Conservation (phyloP, 371 early-diverging fungal genomes). For the Thermomucor indicae-seudaticae region DNA sequence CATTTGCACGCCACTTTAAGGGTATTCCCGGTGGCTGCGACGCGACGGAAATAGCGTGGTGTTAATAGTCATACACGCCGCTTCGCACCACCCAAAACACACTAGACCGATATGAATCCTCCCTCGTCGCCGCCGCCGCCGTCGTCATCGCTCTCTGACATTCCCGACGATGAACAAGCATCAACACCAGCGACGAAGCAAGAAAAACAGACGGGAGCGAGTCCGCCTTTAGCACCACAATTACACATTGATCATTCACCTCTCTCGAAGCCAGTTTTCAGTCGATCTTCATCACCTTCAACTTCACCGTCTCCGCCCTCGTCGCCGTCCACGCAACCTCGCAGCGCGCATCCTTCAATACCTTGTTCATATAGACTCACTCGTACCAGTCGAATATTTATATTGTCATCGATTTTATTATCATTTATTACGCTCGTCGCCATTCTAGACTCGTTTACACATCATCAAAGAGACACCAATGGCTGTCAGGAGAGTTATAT, state of each 20-base stretch:
- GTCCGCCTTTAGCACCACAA: constrained; percentile 9
- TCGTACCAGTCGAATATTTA: constrained; percentile 8
- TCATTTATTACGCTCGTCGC: constrained; percentile 23
- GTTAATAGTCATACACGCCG: no score
- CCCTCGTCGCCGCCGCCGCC: constrained; percentile 6
- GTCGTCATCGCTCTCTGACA: constrained; percentile 2
- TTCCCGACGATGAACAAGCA: constrained; percentile 11
- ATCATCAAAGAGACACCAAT: constrained; percentile 60
- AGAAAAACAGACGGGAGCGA: background rate
- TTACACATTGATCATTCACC: constrained; percentile 20
- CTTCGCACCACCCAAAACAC: no score
- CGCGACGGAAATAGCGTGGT: no score
- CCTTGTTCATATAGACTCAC: constrained; percentile 19
- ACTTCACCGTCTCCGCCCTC: constrained; percentile 25
- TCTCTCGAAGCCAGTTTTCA: background rate
- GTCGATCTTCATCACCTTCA: constrained; percentile 18
- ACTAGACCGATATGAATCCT: no score
- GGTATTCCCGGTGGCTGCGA: no score
- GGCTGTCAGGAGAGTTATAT: constrained; percentile 82
- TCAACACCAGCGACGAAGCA: constrained; percentile 3
- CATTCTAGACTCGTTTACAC: constrained; percentile 53
- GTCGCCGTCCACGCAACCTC: constrained; percentile 15
- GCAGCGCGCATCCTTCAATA: constrained; percentile 5
- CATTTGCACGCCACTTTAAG: no score
- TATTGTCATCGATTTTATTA: constrained; percentile 19